Conservation (phyloP, 1,284 basidiomycete genomes). For the Melampsora larici-populina region DNA sequence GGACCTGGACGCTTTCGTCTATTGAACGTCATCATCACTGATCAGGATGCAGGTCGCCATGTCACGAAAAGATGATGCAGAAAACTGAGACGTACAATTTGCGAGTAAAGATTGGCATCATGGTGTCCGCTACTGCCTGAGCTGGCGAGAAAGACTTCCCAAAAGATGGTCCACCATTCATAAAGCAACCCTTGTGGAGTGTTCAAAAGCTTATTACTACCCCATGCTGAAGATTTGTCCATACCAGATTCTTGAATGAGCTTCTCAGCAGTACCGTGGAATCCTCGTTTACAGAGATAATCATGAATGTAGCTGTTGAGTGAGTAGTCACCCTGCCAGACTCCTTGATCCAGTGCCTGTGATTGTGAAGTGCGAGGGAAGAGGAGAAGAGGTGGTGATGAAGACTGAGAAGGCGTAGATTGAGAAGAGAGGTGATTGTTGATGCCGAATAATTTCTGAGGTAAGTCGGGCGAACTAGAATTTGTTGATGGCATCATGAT, state of each 20-base stretch:
- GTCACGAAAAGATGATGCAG: no score
- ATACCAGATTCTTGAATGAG: neutral
- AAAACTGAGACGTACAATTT: neutral
- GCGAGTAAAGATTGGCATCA: neutral
- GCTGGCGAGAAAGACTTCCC: slow-evolving; percentile 6
- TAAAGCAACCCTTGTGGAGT: slow-evolving; percentile 5
- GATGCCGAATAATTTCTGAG: neutral
- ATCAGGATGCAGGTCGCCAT: no score
- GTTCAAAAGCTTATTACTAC: slow-evolving; percentile 1
- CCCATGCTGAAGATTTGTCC: neutral
- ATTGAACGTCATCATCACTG: neutral
- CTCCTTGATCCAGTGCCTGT: neutral
- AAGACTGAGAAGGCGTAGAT: slow-evolving; percentile 4
- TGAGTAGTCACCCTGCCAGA: neutral
- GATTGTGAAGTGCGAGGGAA: slow-evolving; percentile 1
- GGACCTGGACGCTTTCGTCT: slow-evolving; percentile 1
- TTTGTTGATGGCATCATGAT: neutral
- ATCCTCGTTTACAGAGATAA: slow-evolving; percentile 4
- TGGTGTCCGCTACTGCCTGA: neutral
- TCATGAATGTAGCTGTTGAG: slow-evolving; percentile 1
- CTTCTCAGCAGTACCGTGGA: neutral
- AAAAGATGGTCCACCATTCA: slow-evolving; percentile 11
- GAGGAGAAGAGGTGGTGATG: neutral
- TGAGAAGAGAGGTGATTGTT: slow-evolving; percentile 7
- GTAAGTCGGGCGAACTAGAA: neutral